Percentiles rank a stretch among this genome's conserved stretches.
phyloP scores from a whole-genome alignment of 768 basidiomycete species.

The Guyanaporus albipodus region DNA sequence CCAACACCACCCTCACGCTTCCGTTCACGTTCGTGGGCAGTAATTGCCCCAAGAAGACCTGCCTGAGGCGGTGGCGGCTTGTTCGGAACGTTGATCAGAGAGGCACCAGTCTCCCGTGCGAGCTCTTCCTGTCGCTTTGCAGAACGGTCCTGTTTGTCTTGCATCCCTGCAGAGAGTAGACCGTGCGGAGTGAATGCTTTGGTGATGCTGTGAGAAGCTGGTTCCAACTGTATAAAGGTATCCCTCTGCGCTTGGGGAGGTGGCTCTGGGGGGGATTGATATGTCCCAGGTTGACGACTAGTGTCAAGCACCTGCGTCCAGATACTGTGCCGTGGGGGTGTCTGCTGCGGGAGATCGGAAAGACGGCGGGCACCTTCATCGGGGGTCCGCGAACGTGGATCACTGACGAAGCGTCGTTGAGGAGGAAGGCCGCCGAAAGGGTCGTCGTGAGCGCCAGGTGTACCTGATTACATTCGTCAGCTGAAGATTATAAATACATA shows the following conservation, averaged over 20 bases:
- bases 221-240: slow-evolving; percentile 75
- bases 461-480: slow-evolving; percentile 13
- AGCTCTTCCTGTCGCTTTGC: slow-evolving; percentile 94
- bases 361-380: slow-evolving; percentile 59
- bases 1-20: slow-evolving; percentile 95
- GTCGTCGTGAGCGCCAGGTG: slow-evolving; percentile 44
- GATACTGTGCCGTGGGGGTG: slow-evolving; percentile 58
- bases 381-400: slow-evolving; percentile 54
- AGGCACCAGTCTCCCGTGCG: slow-evolving; percentile 86
- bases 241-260: slow-evolving; percentile 35
- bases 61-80: slow-evolving; percentile 95
- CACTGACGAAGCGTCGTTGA: slow-evolving; percentile 49
- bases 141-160: slow-evolving; percentile 93
- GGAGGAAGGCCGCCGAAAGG: slow-evolving; percentile 32
- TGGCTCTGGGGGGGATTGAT: slow-evolving; percentile 33
- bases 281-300: slow-evolving; percentile 45
- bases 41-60: slow-evolving; percentile 93
- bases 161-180: slow-evolving; percentile 88
- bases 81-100: slow-evolving; percentile 91
- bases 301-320: slow-evolving; percentile 91
- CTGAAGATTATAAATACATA: background rate
- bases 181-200: slow-evolving; percentile 96
- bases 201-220: slow-evolving; percentile 68
- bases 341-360: slow-evolving; percentile 47
- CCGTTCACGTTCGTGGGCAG: slow-evolving; percentile 89